Percentiles rank a stretch among this genome's conserved stretches.
Conservation (phyloP, 1,139 yeast genomes). For the Cylindricascospora bacillispora region DNA sequence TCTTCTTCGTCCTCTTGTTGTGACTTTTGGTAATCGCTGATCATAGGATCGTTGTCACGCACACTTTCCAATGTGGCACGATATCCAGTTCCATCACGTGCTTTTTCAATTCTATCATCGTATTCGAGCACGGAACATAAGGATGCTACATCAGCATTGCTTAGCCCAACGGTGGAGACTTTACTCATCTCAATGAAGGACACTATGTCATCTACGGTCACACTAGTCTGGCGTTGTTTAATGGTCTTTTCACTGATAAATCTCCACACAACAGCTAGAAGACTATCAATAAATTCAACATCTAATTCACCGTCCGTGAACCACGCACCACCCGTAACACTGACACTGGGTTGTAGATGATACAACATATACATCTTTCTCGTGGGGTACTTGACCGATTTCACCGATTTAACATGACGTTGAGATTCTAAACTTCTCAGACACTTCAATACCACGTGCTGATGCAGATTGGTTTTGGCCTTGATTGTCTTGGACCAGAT, state of each 20-base stretch:
- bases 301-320: slow-evolving; percentile 93
- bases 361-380: slow-evolving; percentile 93
- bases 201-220: slow-evolving; percentile 49
- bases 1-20: slow-evolving; percentile 14
- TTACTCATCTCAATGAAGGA: slow-evolving; percentile 64
- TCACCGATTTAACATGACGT: slow-evolving; percentile 77
- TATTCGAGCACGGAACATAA: slow-evolving; percentile 78
- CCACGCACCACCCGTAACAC: slow-evolving; percentile 99
- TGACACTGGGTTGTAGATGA: slow-evolving; percentile 84
- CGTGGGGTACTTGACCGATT: slow-evolving; percentile 91
- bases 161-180: slow-evolving; percentile 72
- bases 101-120: slow-evolving; percentile 73
- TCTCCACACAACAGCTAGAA: slow-evolving; percentile 79
- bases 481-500: slow-evolving; percentile 92
- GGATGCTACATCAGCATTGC: slow-evolving; percentile 59
- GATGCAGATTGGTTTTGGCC: slow-evolving; percentile 84
- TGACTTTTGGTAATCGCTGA: slow-evolving; percentile 5
- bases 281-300: slow-evolving; percentile 79
- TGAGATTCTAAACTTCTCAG: slow-evolving; percentile 73
- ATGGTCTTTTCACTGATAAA: slow-evolving; percentile 63
- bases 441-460: slow-evolving; percentile 79
- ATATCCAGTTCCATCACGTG: slow-evolving; percentile 38
- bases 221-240: slow-evolving; percentile 5
- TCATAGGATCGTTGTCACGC: slow-evolving; percentile 24
- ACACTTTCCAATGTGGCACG: slow-evolving; percentile 44